Percentiles rank a stretch among this genome's conserved stretches.
Evolutionary conservation across 1,139 yeast species (phyloP).

Genomic region (Yamadazyma epiphylla): DNA sequence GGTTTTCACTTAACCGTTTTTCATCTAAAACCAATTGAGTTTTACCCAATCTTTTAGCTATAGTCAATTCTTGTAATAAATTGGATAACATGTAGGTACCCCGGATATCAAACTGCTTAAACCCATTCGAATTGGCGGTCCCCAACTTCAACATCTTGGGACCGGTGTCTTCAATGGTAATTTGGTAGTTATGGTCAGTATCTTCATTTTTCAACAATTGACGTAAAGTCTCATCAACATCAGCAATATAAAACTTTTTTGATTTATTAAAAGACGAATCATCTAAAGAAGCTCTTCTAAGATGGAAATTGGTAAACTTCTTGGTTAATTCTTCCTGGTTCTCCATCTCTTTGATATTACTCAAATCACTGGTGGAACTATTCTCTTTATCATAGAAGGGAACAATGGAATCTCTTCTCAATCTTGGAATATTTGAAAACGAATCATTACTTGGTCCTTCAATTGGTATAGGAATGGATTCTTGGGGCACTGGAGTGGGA

Average conservation of each 20-base stretch:
- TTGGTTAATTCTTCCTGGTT: too few relatives aligned
- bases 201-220: constrained; percentile 76
- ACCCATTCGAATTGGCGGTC: constrained; percentile 82
- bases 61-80: constrained; percentile 81
- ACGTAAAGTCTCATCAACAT: constrained; percentile 69
- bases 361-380: constrained; percentile 12
- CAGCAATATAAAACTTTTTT: constrained; percentile 65
- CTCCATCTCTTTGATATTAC: constrained; percentile 5
- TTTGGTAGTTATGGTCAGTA: constrained; percentile 81
- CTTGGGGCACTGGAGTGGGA: constrained; percentile 10
- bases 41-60: constrained; percentile 79
- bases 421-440: not conserved
- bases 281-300: constrained; percentile 67
- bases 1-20: constrained; percentile 80
- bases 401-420: constrained; percentile 29
- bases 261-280: constrained; percentile 38
- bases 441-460: constrained; percentile 4
- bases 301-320: constrained; percentile 13
- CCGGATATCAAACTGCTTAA: constrained; percentile 64
- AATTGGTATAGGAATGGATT: constrained; percentile 2
- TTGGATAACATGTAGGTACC: constrained; percentile 93
- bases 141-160: constrained; percentile 87
- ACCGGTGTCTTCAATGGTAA: constrained; percentile 88
- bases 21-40: constrained; percentile 78
- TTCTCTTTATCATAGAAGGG: constrained; percentile 24